Base-by-base conservation (phyloP, 2,329 filamentous ascomycete genomes). In the Colletotrichum sublineola region DNA sequence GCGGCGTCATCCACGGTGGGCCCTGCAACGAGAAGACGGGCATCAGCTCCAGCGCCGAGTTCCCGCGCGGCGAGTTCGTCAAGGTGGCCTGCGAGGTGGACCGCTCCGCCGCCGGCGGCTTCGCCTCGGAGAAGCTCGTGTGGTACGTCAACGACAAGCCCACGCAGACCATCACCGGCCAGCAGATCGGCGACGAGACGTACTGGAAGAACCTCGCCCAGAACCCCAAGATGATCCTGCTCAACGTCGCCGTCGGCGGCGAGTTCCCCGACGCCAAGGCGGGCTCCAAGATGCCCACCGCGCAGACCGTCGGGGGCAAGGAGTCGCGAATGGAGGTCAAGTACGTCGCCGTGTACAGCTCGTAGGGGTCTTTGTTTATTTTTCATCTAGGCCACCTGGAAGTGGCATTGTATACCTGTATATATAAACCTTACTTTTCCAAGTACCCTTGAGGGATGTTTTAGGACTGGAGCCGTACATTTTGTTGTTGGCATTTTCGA, bases 1-100 rank as follows among this genome's bases (percentile, higher is more conserved):
- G 84, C 77, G 84, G 84, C 63, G 74, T 74, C 3, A 76, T 77
- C 60, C 76, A 77, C 3, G 82, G 82, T 29, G 85, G 84, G 0
- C 80, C 81, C 0, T 86, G 84, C 75, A 80, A 82, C 52, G 84
- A 86, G 76, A 79, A 80, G 33, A 78, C 75, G 24, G 84, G 84
- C 24, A 73, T 83, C 60, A 76, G 75, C 24, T 56, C 55, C 38
- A 76, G 67, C 24, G 67, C 73, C 9, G 24, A 62, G 52, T 69
- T 82, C 15, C 65, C 71, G 5, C 76, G 78, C 31, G 80, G 79
- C 38, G 73, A 73, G 20, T 86, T 79, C 75, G 77, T 83, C 75
- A 78, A 77, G 2, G 63, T 80, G 20, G 75, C 79, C 0, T 78
- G 80, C 62, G 75, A 81, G 67, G 77, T 84, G 18, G 81, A 84